Conservation (phyloP, 352 stramenopile species). For the Globisporangium echinulatum region DNA sequence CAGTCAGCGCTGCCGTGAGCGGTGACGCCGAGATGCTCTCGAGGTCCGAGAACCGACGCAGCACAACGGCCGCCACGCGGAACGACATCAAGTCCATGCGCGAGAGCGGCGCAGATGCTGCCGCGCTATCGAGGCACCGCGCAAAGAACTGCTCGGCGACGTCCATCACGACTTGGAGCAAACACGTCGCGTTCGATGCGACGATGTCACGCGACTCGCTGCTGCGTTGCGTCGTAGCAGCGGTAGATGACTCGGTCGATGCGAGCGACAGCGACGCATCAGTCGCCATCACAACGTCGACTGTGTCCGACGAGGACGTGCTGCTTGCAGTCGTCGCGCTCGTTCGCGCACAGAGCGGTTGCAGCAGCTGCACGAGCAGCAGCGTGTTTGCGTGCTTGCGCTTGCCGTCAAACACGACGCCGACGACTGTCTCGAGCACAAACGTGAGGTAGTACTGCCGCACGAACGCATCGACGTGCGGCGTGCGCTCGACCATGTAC, state of each 20-base stretch:
- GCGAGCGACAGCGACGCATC: conserved; percentile 2
- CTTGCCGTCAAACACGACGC: conserved; percentile 68
- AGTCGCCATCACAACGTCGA: conserved; percentile 27
- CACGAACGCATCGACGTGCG: conserved; percentile 50
- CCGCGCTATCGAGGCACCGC: conserved; percentile 8
- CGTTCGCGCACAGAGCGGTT: conserved; percentile 16
- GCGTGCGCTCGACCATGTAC: conserved; percentile 39
- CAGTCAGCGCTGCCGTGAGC: conserved; percentile 52
- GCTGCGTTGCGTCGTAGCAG: too few species aligned
- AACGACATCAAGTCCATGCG: conserved; percentile 67
- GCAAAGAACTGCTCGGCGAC: conserved; percentile 28
- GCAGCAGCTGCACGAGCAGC: conserved; percentile 59
- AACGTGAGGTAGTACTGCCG: conserved; percentile 77
- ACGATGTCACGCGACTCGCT: not conserved
- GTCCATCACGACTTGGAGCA: conserved; percentile 54
- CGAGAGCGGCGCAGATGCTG: conserved; percentile 14
- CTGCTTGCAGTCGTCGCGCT: conserved; percentile 9
- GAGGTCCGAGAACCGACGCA: conserved; percentile 63
- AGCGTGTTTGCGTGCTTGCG: conserved; percentile 74
- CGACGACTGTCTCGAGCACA: conserved; percentile 69
- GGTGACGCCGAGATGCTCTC: conserved; percentile 55
- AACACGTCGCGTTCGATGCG: conserved; percentile 18
- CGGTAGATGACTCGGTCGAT: not conserved
- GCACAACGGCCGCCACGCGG: conserved; percentile 47
- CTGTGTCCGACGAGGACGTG: not conserved